Conservation (phyloP, 2,329 filamentous ascomycete genomes). For the Aspergillus puulaauensis region DNA sequence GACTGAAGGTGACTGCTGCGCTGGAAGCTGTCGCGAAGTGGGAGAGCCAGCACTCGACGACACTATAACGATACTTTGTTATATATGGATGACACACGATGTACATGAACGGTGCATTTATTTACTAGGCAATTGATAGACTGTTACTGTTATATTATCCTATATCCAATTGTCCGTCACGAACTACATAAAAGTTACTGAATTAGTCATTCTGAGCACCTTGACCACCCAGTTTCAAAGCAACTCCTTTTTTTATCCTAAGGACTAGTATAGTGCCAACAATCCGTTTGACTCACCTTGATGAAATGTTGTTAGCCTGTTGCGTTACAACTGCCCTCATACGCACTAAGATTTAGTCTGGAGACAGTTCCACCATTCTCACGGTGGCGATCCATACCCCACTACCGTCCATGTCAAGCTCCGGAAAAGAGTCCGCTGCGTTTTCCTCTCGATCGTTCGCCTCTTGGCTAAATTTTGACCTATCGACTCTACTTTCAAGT, state of each 20-base stretch:
- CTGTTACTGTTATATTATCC: neutral
- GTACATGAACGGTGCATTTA: slow-evolving; percentile 6
- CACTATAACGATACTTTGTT: slow-evolving; percentile 10
- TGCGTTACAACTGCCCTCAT: neutral
- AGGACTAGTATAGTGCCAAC: too few relatives aligned
- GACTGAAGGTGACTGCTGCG: slow-evolving; percentile 49
- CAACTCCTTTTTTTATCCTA: too few relatives aligned
- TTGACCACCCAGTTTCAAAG: too few relatives aligned
- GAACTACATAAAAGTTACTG: too few relatives aligned
- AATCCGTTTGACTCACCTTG: neutral
- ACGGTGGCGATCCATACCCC: neutral
- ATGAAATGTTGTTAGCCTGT: neutral
- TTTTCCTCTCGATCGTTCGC: neutral
- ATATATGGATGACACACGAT: slow-evolving; percentile 10
- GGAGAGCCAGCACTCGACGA: slow-evolving; percentile 31
- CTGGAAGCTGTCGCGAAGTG: slow-evolving; percentile 46
- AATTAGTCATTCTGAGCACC: neutral
- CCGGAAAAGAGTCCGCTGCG: slow-evolving; percentile 17
- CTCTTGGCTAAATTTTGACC: slow-evolving; percentile 1
- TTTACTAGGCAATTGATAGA: slow-evolving; percentile 3
- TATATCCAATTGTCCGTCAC: too few relatives aligned
- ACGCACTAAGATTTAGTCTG: neutral
- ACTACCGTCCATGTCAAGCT: neutral
- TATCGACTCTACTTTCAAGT: neutral
- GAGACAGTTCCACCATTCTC: neutral